Evolutionary conservation across 768 basidiomycete genomes (phyloP).

Genomic region (Rubroboletus pulcherrimus): DNA sequence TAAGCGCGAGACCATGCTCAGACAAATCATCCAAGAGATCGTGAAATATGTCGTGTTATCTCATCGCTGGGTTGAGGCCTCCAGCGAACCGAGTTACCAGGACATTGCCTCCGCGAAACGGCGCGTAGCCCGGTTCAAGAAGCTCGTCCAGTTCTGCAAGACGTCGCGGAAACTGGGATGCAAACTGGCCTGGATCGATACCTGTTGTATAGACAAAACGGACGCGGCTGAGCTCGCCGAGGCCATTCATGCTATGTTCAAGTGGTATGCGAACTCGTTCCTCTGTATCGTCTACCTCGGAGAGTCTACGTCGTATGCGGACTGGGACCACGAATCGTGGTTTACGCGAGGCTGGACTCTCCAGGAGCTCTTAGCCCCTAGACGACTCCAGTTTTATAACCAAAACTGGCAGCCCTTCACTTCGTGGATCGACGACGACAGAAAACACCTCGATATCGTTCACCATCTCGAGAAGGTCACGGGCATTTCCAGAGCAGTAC

Average conservation of each 20-base stretch:
- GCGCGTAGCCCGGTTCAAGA: not conserved
- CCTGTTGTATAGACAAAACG: slow-evolving; percentile 20
- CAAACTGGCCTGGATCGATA: slow-evolving; percentile 15
- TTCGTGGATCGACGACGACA: not conserved
- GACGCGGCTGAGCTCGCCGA: slow-evolving; percentile 18
- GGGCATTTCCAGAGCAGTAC: not conserved
- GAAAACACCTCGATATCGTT: not conserved
- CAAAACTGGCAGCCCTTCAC: slow-evolving; percentile 9
- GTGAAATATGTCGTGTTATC: slow-evolving; percentile 13
- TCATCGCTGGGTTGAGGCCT: slow-evolving; percentile 7
- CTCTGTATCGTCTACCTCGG: slow-evolving; percentile 21
- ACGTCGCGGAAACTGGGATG: not conserved
- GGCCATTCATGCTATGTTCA: slow-evolving; percentile 20
- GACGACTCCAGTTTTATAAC: slow-evolving; percentile 16
- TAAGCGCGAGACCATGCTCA: not conserved
- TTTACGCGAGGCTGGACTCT: slow-evolving; percentile 11
- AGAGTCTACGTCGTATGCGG: not conserved
- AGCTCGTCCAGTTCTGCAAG: slow-evolving; percentile 7
- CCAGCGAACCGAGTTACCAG: slow-evolving; percentile 8
- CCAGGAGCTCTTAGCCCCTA: slow-evolving; percentile 17
- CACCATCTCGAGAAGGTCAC: not conserved
- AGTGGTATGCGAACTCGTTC: slow-evolving; percentile 20
- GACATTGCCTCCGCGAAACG: not conserved
- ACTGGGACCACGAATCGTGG: slow-evolving; percentile 9
- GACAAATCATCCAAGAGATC: slow-evolving; percentile 11